These are phyloP conservation scores for Ophiostoma himal-ulmi DNA, from an alignment of 2,329 filamentous ascomycete genomes.

Conservation along the genomic window DNA sequence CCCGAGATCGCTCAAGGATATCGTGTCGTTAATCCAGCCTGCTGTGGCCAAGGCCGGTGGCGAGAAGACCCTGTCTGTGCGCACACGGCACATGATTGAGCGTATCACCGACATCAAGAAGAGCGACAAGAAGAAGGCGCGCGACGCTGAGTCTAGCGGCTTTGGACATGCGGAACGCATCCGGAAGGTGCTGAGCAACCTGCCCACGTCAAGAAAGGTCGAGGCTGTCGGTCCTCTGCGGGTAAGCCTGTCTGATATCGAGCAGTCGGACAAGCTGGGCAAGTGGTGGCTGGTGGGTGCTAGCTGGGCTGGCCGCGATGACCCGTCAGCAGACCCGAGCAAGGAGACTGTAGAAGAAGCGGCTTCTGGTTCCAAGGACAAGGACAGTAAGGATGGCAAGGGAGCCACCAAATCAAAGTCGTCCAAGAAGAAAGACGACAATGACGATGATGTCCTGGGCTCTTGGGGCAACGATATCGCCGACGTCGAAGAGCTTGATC, in stretches of 20 bases:
- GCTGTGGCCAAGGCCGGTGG: conserved; percentile 58
- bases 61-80: conserved; percentile 67
- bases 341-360: conserved; percentile 22
- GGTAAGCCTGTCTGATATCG: conserved; percentile 75
- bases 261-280: conserved; percentile 74
- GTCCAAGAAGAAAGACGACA: conserved; percentile 32
- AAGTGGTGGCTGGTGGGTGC: conserved; percentile 99
- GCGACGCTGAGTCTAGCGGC: conserved; percentile 48
- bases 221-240: conserved; percentile 77
- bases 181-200: conserved; percentile 76
- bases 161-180: conserved; percentile 81
- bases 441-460: conserved; percentile 29
- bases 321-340: conserved; percentile 16
- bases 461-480: conserved; percentile 50
- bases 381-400: conserved; percentile 11
- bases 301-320: conserved; percentile 60
- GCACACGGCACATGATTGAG: conserved; percentile 96
- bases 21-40: conserved; percentile 71
- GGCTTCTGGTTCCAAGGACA: neutral
- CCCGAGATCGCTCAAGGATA: conserved; percentile 79
- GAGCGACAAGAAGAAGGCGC: conserved; percentile 70
- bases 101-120: conserved; percentile 93
- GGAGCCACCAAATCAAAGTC: conserved; percentile 27
- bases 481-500: conserved; percentile 53
- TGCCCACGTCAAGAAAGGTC: conserved; percentile 57